phyloP scores from a whole-genome alignment of 441 rosid species.

The Erodium moschatum region DNA sequence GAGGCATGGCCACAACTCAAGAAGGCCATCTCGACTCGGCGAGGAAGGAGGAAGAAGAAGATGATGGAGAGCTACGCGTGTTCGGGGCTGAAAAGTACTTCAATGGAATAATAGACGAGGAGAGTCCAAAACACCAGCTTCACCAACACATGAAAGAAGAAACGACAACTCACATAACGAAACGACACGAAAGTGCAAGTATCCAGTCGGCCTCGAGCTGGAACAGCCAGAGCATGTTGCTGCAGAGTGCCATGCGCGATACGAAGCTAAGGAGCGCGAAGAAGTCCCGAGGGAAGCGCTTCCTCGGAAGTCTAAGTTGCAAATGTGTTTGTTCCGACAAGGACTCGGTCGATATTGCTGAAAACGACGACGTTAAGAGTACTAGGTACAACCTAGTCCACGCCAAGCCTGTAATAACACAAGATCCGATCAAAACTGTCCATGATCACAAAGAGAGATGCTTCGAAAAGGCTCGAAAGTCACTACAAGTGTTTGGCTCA shows the following conservation, averaged over 20 bases:
- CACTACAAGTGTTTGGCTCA: conserved; percentile 58
- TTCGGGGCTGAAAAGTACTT: no score
- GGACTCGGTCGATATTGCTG: conserved; percentile 30
- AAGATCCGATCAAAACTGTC: conserved; percentile 6
- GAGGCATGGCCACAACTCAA: no score
- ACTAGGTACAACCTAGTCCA: neutral
- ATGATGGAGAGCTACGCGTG: no score
- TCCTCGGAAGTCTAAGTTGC: conserved; percentile 50
- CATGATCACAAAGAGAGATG: no score
- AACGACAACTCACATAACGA: conserved; percentile 21
- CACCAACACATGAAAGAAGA: neutral
- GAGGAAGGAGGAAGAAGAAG: no score
- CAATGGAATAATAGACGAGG: conserved; percentile 34
- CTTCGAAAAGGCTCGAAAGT: no score
- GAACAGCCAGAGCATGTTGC: conserved; percentile 61
- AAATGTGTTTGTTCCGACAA: conserved; percentile 54
- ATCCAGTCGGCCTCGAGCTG: conserved; percentile 54
- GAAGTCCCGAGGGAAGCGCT: conserved; percentile 31
- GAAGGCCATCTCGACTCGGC: no score
- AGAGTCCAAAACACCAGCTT: neutral
- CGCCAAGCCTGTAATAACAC: neutral
- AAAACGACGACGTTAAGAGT: conserved; percentile 27
- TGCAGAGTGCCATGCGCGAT: conserved; percentile 16
- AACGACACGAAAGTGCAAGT: conserved; percentile 20
- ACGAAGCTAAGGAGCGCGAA: conserved; percentile 20